A percentile compares a stretch with the other conserved stretches of the same genome.
Conservation (phyloP, 129 eudicot genomes). For the Glebionis coronaria region DNA sequence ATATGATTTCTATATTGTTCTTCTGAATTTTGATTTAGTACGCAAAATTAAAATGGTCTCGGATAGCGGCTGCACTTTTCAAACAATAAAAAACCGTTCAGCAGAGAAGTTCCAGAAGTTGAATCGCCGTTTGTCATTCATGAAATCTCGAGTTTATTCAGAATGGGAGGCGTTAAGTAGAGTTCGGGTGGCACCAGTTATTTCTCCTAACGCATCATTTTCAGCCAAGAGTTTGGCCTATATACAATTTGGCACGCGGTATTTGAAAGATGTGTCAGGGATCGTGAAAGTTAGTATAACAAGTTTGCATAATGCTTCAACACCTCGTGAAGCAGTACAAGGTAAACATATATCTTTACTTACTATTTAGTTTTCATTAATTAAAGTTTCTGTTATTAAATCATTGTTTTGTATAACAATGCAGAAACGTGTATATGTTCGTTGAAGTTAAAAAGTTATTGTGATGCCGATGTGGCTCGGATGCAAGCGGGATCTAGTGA, state of each 20-base stretch:
- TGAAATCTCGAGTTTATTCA: conserved; percentile 45
- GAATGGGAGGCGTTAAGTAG: conserved; percentile 52
- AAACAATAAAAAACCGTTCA: conserved; percentile 46
- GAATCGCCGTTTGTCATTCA: conserved; percentile 39
- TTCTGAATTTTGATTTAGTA: too few relatives aligned
- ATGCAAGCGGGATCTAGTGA: too few relatives aligned
- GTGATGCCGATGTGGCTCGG: too few relatives aligned
- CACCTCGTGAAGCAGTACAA: conserved; percentile 47
- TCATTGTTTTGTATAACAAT: too few relatives aligned
- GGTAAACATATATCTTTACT: too few relatives aligned
- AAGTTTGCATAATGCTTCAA: conserved; percentile 43
- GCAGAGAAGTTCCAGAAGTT: conserved; percentile 45
- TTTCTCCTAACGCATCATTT: conserved; percentile 46
- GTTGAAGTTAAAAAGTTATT: too few relatives aligned
- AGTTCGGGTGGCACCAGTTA: conserved; percentile 49
- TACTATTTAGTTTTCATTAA: too few relatives aligned
- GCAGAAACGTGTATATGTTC: too few relatives aligned
- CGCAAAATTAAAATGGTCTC: conserved; percentile 68
- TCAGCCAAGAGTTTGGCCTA: conserved; percentile 64
- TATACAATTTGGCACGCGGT: conserved; percentile 63
- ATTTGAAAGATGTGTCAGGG: conserved; percentile 54
- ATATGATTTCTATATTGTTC: too few relatives aligned
- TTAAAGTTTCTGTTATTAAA: background rate
- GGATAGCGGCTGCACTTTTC: conserved; percentile 65
- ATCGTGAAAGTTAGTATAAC: conserved; percentile 49